Conservation (phyloP, 768 basidiomycete species). For the Heimioporus sp. region DNA sequence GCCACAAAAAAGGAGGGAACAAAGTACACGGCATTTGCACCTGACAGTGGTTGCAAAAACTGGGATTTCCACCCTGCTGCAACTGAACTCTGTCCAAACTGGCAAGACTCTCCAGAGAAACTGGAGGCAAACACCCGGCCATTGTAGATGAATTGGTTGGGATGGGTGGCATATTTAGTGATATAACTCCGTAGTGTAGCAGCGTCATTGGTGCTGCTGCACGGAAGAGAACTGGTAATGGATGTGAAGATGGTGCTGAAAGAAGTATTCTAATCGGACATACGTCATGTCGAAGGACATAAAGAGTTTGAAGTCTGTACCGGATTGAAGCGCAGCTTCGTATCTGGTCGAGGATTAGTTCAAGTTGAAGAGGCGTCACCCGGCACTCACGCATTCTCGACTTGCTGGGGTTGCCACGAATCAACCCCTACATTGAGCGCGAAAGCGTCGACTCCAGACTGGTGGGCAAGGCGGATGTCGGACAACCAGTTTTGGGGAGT, state of each 20-base stretch:
- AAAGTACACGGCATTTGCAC: slow-evolving; percentile 51
- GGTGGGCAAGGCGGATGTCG: slow-evolving; percentile 54
- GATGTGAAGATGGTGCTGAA: neutral
- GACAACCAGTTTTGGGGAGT: slow-evolving; percentile 40
- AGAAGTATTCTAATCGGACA: slow-evolving; percentile 18
- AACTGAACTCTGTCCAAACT: slow-evolving; percentile 55
- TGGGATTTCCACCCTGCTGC: slow-evolving; percentile 56
- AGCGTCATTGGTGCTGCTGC: slow-evolving; percentile 47
- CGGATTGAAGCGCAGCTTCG: slow-evolving; percentile 50
- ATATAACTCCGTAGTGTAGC: slow-evolving; percentile 52
- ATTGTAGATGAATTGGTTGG: slow-evolving; percentile 54
- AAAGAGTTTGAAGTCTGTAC: slow-evolving; percentile 67
- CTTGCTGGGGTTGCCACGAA: slow-evolving; percentile 58
- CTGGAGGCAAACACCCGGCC: slow-evolving; percentile 60
- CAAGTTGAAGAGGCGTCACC: slow-evolving; percentile 4
- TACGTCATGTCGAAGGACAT: slow-evolving; percentile 79
- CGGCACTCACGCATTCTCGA: slow-evolving; percentile 57
- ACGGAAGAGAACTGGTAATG: slow-evolving; percentile 49
- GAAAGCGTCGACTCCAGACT: slow-evolving; percentile 64
- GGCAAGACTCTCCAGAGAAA: slow-evolving; percentile 68
- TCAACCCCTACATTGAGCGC: slow-evolving; percentile 70
- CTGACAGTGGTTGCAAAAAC: slow-evolving; percentile 48
- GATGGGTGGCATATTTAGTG: slow-evolving; percentile 48
- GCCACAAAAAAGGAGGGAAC: slow-evolving; percentile 70
- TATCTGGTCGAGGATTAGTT: slow-evolving; percentile 40